Base-by-base conservation (phyloP, 2,329 filamentous ascomycete species). In the Allantophomopsis lycopodina region DNA sequence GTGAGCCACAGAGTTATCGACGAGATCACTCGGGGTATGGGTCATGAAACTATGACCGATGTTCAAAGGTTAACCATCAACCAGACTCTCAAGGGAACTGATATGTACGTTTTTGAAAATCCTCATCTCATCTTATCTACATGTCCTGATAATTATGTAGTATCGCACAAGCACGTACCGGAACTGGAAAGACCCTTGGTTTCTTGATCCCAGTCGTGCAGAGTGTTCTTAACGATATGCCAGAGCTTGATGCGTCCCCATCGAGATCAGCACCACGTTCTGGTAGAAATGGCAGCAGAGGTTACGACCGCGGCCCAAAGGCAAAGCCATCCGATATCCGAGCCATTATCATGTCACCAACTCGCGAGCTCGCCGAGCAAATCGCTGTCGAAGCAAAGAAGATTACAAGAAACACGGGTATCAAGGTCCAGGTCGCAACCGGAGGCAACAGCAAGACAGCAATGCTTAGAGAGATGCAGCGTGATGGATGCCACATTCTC, bases 131-230 rank as follows among this genome's bases (percentile, higher is more conserved):
- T 18, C 8, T 20, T 11, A 13, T 10, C 17, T 8, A 10, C n/a
- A n/a, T 17, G 1, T 35, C 40, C 46, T 50, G 35, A 51, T 36
- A n/a, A 28, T 14, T 10, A 31, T 14, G 4, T 50, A 87, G 83
- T 50, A 73, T 96, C 51, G 91, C 89, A 30, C 91, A 96, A 66
- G 91, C 91, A 45, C 94, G 84, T 64, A 98, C 91, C 7, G 91
- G 91, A 59, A 96, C 91, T 2, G 91, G 91, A 56, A 98, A 98
- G 65, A 98, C 91, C 0, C 64, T 96, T 42, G 91, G 85, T 37
- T 98, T 96, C 68, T 71, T 98, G 28, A 63, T 96, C 6, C 91
- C 91, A 37, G 67, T 87, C 5, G 62, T 96, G 38, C 85, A 95
- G 58, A 81, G 84, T 47, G 69, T 96, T 35, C 64, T 96, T 41